phyloP scores from a whole-genome alignment of 2,329 filamentous ascomycete species.

The Colletotrichum orchidophilum region DNA sequence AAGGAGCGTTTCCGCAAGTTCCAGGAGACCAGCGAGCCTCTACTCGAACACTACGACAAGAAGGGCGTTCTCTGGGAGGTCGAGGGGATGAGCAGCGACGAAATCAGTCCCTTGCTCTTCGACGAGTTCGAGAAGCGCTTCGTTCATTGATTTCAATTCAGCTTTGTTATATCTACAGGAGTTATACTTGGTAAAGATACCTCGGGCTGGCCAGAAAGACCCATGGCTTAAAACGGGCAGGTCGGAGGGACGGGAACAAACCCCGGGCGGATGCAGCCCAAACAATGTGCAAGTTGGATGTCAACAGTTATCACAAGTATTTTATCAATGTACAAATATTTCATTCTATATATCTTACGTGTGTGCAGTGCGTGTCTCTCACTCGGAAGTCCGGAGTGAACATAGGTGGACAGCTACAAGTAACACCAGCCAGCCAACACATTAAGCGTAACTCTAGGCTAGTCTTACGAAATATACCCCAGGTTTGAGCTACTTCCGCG shows the following conservation, averaged over 20 bases:
- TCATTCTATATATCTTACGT: too few species aligned
- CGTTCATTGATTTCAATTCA: conserved; percentile 36
- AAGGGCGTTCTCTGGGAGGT: conserved; percentile 89
- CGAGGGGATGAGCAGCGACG: conserved; percentile 88
- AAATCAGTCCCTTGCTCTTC: conserved; percentile 92
- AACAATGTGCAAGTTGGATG: conserved; percentile 3
- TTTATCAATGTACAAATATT: conserved; percentile 22
- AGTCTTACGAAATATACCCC: neutral
- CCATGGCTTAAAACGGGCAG: conserved; percentile 31
- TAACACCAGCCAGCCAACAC: neutral
- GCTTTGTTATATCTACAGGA: conserved; percentile 25
- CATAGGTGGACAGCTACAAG: neutral
- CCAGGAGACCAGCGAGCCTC: conserved; percentile 82
- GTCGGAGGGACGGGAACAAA: conserved; percentile 13
- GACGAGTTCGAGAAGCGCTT: conserved; percentile 85
- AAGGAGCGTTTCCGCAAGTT: conserved; percentile 83
- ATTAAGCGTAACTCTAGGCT: neutral
- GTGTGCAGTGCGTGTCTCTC: too few species aligned
- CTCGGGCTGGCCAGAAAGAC: conserved; percentile 31
- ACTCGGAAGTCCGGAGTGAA: too few species aligned
- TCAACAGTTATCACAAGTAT: conserved; percentile 12
- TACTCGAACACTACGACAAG: conserved; percentile 88
- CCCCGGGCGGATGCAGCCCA: conserved; percentile 2
- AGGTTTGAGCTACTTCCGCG: neutral
- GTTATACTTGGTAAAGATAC: conserved; percentile 33